Conservation (phyloP, 1,139 yeast species). For the Geotrichum reessii region DNA sequence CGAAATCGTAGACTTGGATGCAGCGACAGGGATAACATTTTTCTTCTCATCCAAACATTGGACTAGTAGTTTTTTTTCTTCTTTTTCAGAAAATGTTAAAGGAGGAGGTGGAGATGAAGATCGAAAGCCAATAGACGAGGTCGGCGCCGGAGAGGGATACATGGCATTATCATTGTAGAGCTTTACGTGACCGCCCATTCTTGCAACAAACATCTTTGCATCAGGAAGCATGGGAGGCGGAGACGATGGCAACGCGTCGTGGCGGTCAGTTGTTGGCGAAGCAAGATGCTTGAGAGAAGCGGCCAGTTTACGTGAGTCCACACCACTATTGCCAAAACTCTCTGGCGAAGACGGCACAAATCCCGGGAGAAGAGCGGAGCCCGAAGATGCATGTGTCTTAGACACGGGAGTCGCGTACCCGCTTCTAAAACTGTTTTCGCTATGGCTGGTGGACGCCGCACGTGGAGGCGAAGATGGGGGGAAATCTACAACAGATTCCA, state of each 20-base stretch:
- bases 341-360: conserved; percentile 13
- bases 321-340: background rate
- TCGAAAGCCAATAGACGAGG: conserved; percentile 24
- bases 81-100: background rate
- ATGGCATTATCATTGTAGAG: background rate
- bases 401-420: conserved; percentile 8
- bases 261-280: background rate
- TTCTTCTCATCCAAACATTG: background rate
- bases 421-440: conserved; percentile 11
- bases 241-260: conserved; percentile 2
- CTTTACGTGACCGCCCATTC: background rate
- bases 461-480: conserved; percentile 23
- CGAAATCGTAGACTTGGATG: conserved; percentile 14
- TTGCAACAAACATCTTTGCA: background rate
- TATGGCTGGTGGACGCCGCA: background rate
- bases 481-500: conserved; percentile 16
- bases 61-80: conserved; percentile 2
- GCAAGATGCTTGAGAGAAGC: background rate
- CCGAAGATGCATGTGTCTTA: background rate
- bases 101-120: conserved; percentile 24
- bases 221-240: conserved; percentile 8
- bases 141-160: conserved; percentile 32
- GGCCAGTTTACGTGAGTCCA: background rate
- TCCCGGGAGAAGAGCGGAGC: conserved; percentile 5
- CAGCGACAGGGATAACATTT: conserved; percentile 18